Percentiles rank a stretch among this genome's conserved stretches.
These are phyloP conservation scores for Blyttiomyces sp. DNA, from an alignment of 371 early-diverging fungal genomes.

Conservation along the genomic window DNA sequence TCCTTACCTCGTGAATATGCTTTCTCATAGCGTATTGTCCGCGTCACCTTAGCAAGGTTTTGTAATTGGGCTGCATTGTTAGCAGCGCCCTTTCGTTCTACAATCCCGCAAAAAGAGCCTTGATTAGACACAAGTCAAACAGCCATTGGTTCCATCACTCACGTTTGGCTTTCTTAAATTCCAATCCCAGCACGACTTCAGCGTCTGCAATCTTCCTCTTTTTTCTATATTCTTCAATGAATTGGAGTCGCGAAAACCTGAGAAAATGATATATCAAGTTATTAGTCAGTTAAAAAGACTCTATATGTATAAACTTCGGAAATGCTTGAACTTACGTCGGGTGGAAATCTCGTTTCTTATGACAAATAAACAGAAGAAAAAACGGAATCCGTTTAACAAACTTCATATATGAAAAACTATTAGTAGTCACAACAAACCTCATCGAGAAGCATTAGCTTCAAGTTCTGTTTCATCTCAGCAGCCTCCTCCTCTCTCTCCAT, in stretches of 20 bases:
- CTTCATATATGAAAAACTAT: background rate
- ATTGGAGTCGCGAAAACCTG: constrained; percentile 31
- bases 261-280: constrained; percentile 4
- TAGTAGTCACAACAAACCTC: constrained; percentile 13
- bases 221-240: constrained; percentile 43
- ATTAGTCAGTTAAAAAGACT: background rate
- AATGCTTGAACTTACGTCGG: constrained; percentile 12
- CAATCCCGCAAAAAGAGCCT: background rate
- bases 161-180: constrained; percentile 25
- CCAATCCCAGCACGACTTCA: constrained; percentile 33
- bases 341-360: constrained; percentile 18
- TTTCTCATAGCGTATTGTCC: constrained; percentile 28
- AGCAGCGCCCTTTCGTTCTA: background rate
- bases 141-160: no score
- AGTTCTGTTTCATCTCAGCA: constrained; percentile 23
- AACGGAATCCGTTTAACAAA: background rate
- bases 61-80: background rate
- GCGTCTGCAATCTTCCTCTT: constrained; percentile 30
- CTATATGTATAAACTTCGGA: background rate
- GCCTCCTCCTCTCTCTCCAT: constrained; percentile 30
- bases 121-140: background rate
- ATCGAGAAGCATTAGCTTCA: constrained; percentile 29
- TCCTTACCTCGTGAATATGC: constrained; percentile 4
- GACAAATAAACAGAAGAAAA: background rate
- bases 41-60: constrained; percentile 21